These are phyloP conservation scores for Panicum virgatum DNA, from an alignment of 202 grass and related monocot genomes.

Conservation along the genomic window DNA sequence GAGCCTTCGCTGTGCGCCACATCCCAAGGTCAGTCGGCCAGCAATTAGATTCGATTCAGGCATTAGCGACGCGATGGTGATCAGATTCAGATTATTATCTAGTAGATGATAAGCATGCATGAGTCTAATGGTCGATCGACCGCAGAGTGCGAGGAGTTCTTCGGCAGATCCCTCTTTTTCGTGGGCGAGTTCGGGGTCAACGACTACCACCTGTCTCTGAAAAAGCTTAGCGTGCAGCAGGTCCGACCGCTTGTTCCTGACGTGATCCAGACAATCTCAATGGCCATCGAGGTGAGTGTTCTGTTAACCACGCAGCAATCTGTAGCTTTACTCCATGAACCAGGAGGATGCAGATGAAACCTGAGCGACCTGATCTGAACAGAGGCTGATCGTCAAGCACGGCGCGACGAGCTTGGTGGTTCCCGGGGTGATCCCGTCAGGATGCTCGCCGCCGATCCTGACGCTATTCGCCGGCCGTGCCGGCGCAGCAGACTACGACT, in stretches of 20 bases:
- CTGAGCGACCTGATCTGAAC: not conserved
- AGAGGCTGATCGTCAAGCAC: conserved; percentile 51
- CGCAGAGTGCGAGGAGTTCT: conserved; percentile 49
- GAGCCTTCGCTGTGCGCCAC: conserved; percentile 48
- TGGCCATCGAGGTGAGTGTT: conserved; percentile 51
- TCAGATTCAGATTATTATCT: too few species aligned
- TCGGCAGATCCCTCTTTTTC: conserved; percentile 54
- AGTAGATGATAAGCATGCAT: too few species aligned
- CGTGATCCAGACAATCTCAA: conserved; percentile 41
- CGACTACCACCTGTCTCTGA: conserved; percentile 54
- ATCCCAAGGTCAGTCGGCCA: conserved; percentile 34
- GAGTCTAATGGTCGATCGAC: not conserved
- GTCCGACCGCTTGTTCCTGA: conserved; percentile 39
- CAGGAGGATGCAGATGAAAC: not conserved
- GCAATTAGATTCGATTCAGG: not conserved
- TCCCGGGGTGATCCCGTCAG: conserved; percentile 46
- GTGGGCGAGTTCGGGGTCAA: conserved; percentile 70
- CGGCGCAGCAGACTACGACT: conserved; percentile 36
- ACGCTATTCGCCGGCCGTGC: not conserved
- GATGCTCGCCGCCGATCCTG: conserved; percentile 45
- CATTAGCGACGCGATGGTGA: too few species aligned
- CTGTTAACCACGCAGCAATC: not conserved
- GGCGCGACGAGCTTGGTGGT: conserved; percentile 53
- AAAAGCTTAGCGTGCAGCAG: conserved; percentile 34
- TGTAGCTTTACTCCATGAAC: not conserved